Base-by-base conservation (phyloP, 805 yeast genomes). In the Blastobotrys muscicola region DNA sequence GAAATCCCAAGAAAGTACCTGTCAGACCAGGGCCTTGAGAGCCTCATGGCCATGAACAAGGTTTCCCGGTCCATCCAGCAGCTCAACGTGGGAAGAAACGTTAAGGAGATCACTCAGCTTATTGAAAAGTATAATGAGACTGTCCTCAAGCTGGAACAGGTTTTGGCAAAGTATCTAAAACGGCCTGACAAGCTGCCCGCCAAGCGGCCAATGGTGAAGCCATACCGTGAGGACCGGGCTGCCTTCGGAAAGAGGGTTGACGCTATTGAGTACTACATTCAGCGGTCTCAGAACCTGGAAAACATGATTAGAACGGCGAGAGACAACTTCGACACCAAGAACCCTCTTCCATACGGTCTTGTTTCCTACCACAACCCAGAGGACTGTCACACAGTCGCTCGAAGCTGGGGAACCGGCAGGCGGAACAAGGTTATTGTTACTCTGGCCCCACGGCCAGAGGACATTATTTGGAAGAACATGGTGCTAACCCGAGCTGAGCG, bases 381-480 rank as follows among this genome's bases (percentile, higher is more conserved):
- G 11, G 48, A 43, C 11, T 55, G 59, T n/a, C 58, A 57, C 37
- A 26, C 20, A 2, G 50, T 52, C 1, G 63, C 62, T 10, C 33
- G 39, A 11, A 37, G 38, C 3, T 38, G 42, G 20, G 29, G 38
- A 3, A 33, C 29, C 11, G 44, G 37, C 11, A 38, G 45, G 1
- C 26, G 37, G 26, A 49, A 47, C 3, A 50, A 54, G 1, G 43
- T 58, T 7, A 41, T 36, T 2, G 42, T 56, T 8, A 49, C 43
- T 16, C 48, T 57, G 11, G 67, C 68, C 1, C 67, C 69, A 1
- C 45, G 58, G 10, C 64, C 67, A 1, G 52, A 55, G 10, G 66
- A 63, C 45, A 53, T 66, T 30, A 49, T 66, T 11, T 66, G 70
- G 70, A 43, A 45, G 3, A 66, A 64, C 43, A 46, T 64, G 13